Percentiles rank a stretch among this genome's conserved stretches.
Evolutionary conservation across 768 basidiomycete genomes (phyloP).

Genomic region (Boletus tylopilopsis): DNA sequence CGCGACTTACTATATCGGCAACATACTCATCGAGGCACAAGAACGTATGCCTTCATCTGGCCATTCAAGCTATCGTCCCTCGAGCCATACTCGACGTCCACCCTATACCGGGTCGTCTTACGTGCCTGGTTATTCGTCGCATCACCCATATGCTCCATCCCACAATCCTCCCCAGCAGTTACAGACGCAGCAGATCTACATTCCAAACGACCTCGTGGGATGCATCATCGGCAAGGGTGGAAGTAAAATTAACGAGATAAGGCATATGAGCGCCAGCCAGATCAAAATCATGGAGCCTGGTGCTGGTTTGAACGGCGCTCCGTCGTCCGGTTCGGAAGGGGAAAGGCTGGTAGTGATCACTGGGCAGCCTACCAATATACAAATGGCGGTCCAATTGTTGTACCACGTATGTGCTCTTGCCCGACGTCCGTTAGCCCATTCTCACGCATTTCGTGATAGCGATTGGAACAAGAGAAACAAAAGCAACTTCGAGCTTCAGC

Average conservation of each 20-base stretch:
- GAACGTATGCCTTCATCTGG: conserved; percentile 73
- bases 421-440: not conserved
- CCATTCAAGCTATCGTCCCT: conserved; percentile 58
- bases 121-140: conserved; percentile 57
- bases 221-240: conserved; percentile 98
- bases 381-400: conserved; percentile 91
- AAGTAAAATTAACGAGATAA: conserved; percentile 97
- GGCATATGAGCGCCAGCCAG: conserved; percentile 90
- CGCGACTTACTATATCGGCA: conserved; percentile 98
- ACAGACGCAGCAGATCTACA: conserved; percentile 97
- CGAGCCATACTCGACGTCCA: conserved; percentile 50
- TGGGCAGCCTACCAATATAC: conserved; percentile 91
- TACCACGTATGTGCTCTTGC: conserved; percentile 60
- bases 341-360: conserved; percentile 96
- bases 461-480: conserved; percentile 86
- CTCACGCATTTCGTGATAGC: conserved; percentile 41
- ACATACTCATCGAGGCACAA: conserved; percentile 91
- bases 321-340: conserved; percentile 73
- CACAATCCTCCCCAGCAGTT: conserved; percentile 68
- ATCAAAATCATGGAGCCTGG: conserved; percentile 99
- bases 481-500: conserved; percentile 56
- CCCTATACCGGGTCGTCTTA: conserved; percentile 58
- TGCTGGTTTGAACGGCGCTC: conserved; percentile 68
- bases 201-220: conserved; percentile 95
- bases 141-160: conserved; percentile 43